phyloP scores from a whole-genome alignment of 768 basidiomycete species.

The Coprinopsis strossmayeri region DNA sequence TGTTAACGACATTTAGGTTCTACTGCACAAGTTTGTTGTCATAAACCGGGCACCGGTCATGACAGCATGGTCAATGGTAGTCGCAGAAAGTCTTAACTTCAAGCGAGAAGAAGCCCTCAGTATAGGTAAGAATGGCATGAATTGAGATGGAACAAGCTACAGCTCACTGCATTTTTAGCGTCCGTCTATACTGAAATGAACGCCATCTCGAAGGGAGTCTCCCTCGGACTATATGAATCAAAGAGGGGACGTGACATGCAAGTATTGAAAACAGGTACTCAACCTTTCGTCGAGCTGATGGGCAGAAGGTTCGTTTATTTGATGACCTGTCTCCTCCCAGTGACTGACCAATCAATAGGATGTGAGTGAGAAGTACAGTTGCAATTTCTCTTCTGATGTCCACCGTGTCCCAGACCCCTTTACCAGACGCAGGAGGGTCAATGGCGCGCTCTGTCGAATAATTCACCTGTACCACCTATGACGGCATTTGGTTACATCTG shows the following conservation, averaged over 20 bases:
- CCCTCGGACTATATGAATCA: constrained; percentile 68
- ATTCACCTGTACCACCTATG: constrained; percentile 61
- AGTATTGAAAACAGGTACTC: constrained; percentile 48
- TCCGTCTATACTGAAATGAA: constrained; percentile 94
- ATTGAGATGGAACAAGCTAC: neutral
- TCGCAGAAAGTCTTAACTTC: constrained; percentile 85
- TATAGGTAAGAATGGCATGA: constrained; percentile 48
- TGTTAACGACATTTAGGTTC: constrained; percentile 33
- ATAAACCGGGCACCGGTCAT: constrained; percentile 92
- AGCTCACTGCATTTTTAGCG: constrained; percentile 36
- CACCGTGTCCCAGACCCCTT: constrained; percentile 53
- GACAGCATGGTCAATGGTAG: constrained; percentile 88
- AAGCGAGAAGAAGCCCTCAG: constrained; percentile 84
- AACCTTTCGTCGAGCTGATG: constrained; percentile 85
- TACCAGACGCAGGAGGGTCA: constrained; percentile 60
- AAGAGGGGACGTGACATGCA: constrained; percentile 49
- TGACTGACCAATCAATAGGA: constrained; percentile 8
- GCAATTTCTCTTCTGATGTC: neutral
- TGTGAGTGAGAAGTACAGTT: constrained; percentile 14
- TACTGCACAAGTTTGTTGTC: constrained; percentile 55
- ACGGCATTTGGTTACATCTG: constrained; percentile 83
- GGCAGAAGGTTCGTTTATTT: constrained; percentile 34
- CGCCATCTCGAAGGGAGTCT: constrained; percentile 77
- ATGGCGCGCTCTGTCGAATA: constrained; percentile 80
- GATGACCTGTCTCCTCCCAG: neutral